Evolutionary conservation across 169 alveolate genomes (phyloP).

Genomic region (Eimeria necatrix): DNA sequence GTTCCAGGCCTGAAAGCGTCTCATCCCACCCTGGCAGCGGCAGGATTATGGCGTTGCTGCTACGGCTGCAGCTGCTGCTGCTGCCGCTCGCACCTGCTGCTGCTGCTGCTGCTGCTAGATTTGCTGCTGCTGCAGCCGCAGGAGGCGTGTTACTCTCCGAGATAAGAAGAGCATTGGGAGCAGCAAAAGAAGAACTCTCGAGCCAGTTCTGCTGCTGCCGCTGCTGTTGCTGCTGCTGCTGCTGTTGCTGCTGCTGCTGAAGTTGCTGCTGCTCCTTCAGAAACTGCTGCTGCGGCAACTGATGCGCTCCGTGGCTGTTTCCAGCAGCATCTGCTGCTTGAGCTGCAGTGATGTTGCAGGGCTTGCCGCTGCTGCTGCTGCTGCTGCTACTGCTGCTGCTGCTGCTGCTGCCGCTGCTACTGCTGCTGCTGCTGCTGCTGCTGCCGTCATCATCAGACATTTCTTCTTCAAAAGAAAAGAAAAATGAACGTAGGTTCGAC

Average conservation of each 20-base stretch:
- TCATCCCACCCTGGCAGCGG: slow-evolving; percentile 17
- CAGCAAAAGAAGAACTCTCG: neutral
- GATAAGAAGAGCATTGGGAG: neutral
- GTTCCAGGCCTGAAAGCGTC: neutral
- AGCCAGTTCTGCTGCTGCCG: neutral
- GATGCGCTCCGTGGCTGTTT: too few species aligned
- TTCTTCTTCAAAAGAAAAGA: slow-evolving; percentile 22
- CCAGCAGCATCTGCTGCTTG: neutral
- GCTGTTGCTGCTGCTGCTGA: slow-evolving; percentile 13
- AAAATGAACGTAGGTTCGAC: neutral
- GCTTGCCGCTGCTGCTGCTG: slow-evolving; percentile 28
- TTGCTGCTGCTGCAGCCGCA: slow-evolving; percentile 28
- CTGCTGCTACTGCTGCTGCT: slow-evolving; percentile 25
- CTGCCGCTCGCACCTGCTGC: slow-evolving; percentile 27
- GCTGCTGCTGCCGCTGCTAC: slow-evolving; percentile 39
- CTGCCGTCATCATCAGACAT: neutral
- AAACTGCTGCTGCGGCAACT: slow-evolving; percentile 4
- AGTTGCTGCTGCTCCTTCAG: neutral
- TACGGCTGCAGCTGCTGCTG: slow-evolving; percentile 33
- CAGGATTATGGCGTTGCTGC: slow-evolving; percentile 16
- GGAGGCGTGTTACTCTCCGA: neutral
- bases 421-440: slow-evolving; percentile 11
- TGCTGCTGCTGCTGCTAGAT: slow-evolving; percentile 2
- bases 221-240: neutral
- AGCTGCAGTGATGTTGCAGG: neutral